Base-by-base conservation (phyloP, 495 filamentous ascomycete genomes). In the Polyplosphaeria fusca region DNA sequence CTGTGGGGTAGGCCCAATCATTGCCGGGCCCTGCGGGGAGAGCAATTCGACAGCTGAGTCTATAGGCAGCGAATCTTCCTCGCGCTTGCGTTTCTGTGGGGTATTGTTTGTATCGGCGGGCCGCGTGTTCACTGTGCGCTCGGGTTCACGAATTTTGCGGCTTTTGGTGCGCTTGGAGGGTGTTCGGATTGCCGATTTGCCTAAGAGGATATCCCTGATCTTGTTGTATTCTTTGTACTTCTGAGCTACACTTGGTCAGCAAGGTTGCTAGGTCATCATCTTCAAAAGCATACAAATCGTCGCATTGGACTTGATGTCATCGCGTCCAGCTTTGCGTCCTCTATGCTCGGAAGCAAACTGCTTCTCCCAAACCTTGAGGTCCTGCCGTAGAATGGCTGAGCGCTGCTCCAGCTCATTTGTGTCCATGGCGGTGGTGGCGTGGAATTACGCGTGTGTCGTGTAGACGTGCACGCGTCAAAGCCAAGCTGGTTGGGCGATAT, bases 151-250 rank as follows among this genome's bases (percentile, higher is more conserved):
- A 13, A 46, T n/a, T 58, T 63, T 57, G 41, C 61, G 73, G 57
- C 70, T 74, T 25, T 23, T 26, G 25, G 50, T 11, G 20, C 43
- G 46, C 66, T 74, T 75, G 56, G 63, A 65, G 67, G 63, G 50
- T 69, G 66, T 51, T 63, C 62, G 40, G 63, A 65, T n/a, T 53
- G 61, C 53, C 45, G 65, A 16, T 67, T 80, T 80, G 42, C 78
- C 74, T 22, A 80, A 68, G 43, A 81, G 68, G 45, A 83, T 74
- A 45, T 84, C 80, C 50, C 89, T 83, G 19, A 89, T 63, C 51
- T 82, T 85, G 57, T 81, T 82, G 75, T 97, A 98, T 58, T 89
- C 83, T 64, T 91, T 95, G 72, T 98, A 96, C 73, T 96, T 96
- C 1, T 79, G 75, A 35, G 89, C 90, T 94, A 58, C 61, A 52